Percentiles rank a stretch among this genome's conserved stretches.
phyloP scores from a whole-genome alignment of 1,284 basidiomycete species.

The Tilletiopsis washingtonensis region DNA sequence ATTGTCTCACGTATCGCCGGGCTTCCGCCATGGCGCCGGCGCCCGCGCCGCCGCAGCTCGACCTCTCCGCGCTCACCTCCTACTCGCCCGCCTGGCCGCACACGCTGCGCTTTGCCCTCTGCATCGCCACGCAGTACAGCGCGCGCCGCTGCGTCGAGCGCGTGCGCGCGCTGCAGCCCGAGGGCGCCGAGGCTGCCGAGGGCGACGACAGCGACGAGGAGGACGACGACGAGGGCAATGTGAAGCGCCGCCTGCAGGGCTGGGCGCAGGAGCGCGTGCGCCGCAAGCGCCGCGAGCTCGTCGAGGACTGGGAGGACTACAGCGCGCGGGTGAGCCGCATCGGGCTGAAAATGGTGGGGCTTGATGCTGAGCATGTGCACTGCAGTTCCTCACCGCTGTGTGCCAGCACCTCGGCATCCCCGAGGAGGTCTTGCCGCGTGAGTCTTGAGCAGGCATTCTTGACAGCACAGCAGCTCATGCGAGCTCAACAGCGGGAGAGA shows the following conservation, averaged over 20 bases:
- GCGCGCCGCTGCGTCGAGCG: slow-evolving; percentile 18
- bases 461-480: not conserved
- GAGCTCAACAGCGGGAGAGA: slow-evolving; percentile 9
- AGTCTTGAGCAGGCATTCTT: not conserved
- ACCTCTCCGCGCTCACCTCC: slow-evolving; percentile 27
- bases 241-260: not conserved
- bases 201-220: not conserved
- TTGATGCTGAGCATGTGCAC: not conserved
- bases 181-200: not conserved
- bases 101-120: slow-evolving; percentile 25
- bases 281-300: slow-evolving; percentile 3
- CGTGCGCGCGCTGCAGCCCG: slow-evolving; percentile 9
- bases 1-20: too few relatives aligned
- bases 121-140: slow-evolving; percentile 37
- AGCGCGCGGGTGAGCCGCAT: slow-evolving; percentile 5
- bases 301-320: slow-evolving; percentile 29
- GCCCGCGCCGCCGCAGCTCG: slow-evolving; percentile 9
- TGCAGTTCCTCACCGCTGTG: slow-evolving; percentile 33
- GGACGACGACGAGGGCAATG: slow-evolving; percentile 3
- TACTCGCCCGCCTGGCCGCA: slow-evolving; percentile 34
- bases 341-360: not conserved
- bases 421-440: slow-evolving; percentile 23
- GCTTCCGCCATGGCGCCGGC: too few relatives aligned
- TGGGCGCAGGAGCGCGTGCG: not conserved
- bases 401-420: slow-evolving; percentile 39